Evolutionary conservation across 192 early-diverging fungal genomes (phyloP), one percentile per base, ranked within the genome.

Genomic region (Gaertneriomyces sp.): DNA sequence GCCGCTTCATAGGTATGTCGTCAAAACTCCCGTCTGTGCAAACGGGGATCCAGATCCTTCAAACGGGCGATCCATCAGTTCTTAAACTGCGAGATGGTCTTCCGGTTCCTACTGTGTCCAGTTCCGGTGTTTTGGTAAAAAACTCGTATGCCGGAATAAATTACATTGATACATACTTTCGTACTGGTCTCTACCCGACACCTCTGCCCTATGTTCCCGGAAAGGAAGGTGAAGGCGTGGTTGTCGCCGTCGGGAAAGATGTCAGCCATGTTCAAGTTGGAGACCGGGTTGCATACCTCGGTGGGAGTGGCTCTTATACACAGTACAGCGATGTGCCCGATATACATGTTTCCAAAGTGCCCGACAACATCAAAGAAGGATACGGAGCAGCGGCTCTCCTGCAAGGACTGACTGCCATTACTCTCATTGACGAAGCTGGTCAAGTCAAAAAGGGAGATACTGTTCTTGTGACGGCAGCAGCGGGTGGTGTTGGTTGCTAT

Each of bases 101-200:
- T 33, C 25, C 25, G 25, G 25, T 33, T 33, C 25, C 25, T 33
- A 33, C 25, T 33, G 25, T 33, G 2, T 33, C 25, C 25, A 33
- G 25, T 33, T 33, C 25, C 0, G 25, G 86, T 38, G 63, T 94
- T 6, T 73, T 94, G n/a, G 82, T 96, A 49, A 80, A 82, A 57
- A 93, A 93, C 77, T 68, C 77, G 1, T 88, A 75, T 54, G 78
- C 86, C 9, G 93, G 93, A 5, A 82, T 97, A 45, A 97, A 95
- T 77, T 92, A 87, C 53, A 92, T 95, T 60, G 95, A 97, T 73
- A 95, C 88, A 0, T 93, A 94, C 73, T 91, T 33, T 51, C 88
- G 93, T 54, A 78, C 78, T 11, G 93, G 93, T 41, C 74, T 91
- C 7, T 93, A 93, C 68, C 78, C 77, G 45, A 55, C 85, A 9